Conservation (phyloP, 768 basidiomycete species). For the Pulveroboletus sp. region DNA sequence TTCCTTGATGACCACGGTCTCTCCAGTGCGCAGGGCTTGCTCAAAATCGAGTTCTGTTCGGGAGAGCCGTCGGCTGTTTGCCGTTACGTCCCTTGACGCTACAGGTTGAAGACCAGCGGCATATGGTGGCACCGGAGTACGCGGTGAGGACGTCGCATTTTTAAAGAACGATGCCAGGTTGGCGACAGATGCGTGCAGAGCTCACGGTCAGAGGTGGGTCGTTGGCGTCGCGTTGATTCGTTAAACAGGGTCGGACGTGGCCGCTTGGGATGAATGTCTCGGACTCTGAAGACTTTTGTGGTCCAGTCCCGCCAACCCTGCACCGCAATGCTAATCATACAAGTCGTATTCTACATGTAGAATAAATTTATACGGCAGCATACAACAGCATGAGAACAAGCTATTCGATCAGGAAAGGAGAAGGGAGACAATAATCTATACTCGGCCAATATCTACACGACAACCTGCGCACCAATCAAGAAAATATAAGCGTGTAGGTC, state of each 20-base stretch:
- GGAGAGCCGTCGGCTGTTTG: conserved; percentile 51
- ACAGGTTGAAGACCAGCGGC: conserved; percentile 52
- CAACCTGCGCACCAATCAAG: conserved; percentile 32
- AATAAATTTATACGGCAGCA: conserved; percentile 33
- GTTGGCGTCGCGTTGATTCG: conserved; percentile 11
- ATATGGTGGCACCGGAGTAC: conserved; percentile 44
- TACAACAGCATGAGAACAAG: conserved; percentile 21
- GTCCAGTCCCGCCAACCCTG: conserved; percentile 13
- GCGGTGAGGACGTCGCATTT: conserved; percentile 42
- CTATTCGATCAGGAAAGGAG: conserved; percentile 3
- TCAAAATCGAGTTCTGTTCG: conserved; percentile 81
- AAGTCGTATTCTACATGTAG: conserved; percentile 27
- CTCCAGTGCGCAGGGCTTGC: conserved; percentile 60
- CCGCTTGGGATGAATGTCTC: conserved; percentile 3
- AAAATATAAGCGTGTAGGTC: conserved; percentile 28
- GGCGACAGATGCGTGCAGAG: conserved; percentile 19
- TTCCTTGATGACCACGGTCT: conserved; percentile 67
- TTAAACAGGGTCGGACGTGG: conserved; percentile 1
- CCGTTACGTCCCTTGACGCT: conserved; percentile 45
- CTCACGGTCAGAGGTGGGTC: background rate
- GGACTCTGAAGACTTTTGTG: conserved; percentile 1
- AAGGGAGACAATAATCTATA: conserved; percentile 32
- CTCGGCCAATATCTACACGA: conserved; percentile 26
- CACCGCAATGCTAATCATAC: conserved; percentile 19
- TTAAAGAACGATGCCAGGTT: conserved; percentile 67